Evolutionary conservation across 2,329 filamentous ascomycete species (phyloP), one percentile per base, ranked within the genome.

Genomic region (Cercospora zeae-maydis): DNA sequence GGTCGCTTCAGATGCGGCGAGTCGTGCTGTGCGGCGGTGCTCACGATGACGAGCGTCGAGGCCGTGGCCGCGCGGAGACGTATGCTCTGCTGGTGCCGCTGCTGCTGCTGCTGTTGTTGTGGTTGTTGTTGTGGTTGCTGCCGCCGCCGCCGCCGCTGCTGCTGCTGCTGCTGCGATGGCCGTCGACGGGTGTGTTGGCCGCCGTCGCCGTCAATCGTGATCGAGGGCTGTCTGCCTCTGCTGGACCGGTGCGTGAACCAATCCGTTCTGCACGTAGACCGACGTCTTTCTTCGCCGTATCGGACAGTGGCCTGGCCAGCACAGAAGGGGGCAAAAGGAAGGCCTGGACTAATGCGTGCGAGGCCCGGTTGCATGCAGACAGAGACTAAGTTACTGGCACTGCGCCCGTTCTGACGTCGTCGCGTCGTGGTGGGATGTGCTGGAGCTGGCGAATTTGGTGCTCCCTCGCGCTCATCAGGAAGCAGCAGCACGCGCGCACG

Each of bases 1-100:
- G 61, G 54, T 59, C 52, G 57, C 57, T 59, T 59, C 57, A 59
- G 57, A 59, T 55, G 24, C 24, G 61, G 24, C 24, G 61, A 63
- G 56, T 63, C 24, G 24, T 63, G 58, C 58, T 59, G 58, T 59
- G 45, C 52, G 52, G 58, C 58, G 47, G 58, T 52, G 57, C 33
- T 59, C 42, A 39, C 53, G 58, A 53, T 27, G 24, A 27, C 24
- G 24, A 27, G 24, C n/a, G n/a, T n/a, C n/a, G n/a, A n/a, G n/a
- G n/a, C n/a, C n/a, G n/a, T 59, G 45, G n/a, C 33, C 42, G 31
- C 31, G 36, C 47, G 56, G 58, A 36, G 34, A 47, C 19, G 36
- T 58, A 13, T 45, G 37, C 55, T 16, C 30, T 33, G 34, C 24
- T 19, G 39, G 21, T 42, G 58, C 30, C 57, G 59, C 7, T 42